Evolutionary conservation across 768 basidiomycete species (phyloP).

Genomic region (Russula ochroleuca): DNA sequence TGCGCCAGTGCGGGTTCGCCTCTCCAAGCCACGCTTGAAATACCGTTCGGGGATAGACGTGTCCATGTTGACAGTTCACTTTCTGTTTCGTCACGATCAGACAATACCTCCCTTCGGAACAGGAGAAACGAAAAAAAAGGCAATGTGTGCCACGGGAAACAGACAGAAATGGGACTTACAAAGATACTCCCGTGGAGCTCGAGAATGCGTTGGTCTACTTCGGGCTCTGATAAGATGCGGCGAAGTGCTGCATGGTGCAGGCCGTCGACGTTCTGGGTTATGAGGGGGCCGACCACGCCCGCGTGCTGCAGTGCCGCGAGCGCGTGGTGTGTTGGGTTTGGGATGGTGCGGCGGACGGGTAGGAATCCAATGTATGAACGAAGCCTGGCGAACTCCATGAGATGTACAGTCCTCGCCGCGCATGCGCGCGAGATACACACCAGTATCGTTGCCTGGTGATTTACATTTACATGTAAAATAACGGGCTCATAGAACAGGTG

Average conservation of each 20-base stretch:
- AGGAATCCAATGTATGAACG: slow-evolving; percentile 83
- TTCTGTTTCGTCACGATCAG: slow-evolving; percentile 39
- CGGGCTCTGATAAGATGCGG: slow-evolving; percentile 40
- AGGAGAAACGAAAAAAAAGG: background rate
- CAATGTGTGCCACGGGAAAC: background rate
- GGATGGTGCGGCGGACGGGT: slow-evolving; percentile 72
- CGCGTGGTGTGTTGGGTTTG: slow-evolving; percentile 87
- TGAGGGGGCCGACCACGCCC: slow-evolving; percentile 52
- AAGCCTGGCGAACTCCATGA: slow-evolving; percentile 39
- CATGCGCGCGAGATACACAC: slow-evolving; percentile 34
- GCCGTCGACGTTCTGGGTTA: slow-evolving; percentile 95
- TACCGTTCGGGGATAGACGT: slow-evolving; percentile 55
- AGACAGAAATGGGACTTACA: slow-evolving; percentile 42
- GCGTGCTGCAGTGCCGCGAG: slow-evolving; percentile 78
- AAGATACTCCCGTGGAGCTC: slow-evolving; percentile 89
- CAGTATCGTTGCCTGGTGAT: slow-evolving; percentile 77
- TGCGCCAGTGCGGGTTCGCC: slow-evolving; percentile 77
- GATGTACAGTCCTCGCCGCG: background rate
- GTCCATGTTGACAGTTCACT: slow-evolving; percentile 74
- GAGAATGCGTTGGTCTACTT: slow-evolving; percentile 47
- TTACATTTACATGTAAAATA: background rate
- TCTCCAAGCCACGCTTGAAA: slow-evolving; percentile 73
- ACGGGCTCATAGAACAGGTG: background rate
- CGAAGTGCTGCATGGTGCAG: slow-evolving; percentile 78
- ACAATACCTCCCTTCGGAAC: background rate